Evolutionary conservation across 208 protist genomes (phyloP).

Genomic region (Tetramitus jugosus): DNA sequence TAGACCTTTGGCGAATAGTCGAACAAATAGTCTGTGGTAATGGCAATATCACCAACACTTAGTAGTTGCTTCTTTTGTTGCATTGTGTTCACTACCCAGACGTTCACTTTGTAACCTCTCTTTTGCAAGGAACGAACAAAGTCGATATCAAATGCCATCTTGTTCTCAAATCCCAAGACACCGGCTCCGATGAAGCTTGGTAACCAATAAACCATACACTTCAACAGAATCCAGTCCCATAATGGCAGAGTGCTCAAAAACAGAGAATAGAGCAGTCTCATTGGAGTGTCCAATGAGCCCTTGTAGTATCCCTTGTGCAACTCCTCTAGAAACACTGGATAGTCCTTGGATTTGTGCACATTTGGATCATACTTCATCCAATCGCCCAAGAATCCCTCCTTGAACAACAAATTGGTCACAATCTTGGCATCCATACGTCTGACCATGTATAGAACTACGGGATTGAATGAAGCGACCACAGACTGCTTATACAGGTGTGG

Average conservation of each 20-base stretch:
- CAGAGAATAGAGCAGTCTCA: not conserved
- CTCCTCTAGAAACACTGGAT: not conserved
- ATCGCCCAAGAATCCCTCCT: not conserved
- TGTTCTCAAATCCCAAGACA: not conserved
- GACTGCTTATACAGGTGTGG: slow-evolving; percentile 72
- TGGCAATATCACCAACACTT: not conserved
- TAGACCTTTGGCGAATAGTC: too few relatives aligned
- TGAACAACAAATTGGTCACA: slow-evolving; percentile 32
- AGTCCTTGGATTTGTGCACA: not conserved
- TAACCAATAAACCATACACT: not conserved
- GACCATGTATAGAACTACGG: slow-evolving; percentile 56
- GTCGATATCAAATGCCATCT: not conserved
- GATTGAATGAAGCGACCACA: slow-evolving; percentile 67
- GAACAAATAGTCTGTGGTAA: slow-evolving; percentile 4
- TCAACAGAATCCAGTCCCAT: not conserved
- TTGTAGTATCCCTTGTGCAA: not conserved
- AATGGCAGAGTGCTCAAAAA: not conserved
- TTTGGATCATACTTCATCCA: not conserved
- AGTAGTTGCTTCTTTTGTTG: not conserved
- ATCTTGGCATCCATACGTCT: slow-evolving; percentile 54
- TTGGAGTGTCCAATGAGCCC: not conserved
- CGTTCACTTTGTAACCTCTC: not conserved
- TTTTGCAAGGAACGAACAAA: not conserved
- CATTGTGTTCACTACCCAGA: not conserved
- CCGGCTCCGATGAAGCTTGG: not conserved